Conservation (phyloP, 495 filamentous ascomycete species). For the Poronia punctata region DNA sequence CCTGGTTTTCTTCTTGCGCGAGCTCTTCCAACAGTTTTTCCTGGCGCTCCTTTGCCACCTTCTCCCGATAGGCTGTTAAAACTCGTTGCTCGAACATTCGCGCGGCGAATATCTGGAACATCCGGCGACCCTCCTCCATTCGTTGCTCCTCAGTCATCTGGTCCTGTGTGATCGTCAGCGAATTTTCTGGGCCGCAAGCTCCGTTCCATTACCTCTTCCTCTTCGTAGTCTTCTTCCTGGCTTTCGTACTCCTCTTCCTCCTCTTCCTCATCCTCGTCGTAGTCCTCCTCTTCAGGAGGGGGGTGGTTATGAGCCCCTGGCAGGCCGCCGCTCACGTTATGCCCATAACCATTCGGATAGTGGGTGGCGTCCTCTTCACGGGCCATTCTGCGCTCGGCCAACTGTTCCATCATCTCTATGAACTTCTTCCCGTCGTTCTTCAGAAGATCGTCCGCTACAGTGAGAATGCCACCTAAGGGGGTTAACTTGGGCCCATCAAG, state of each 20-base stretch:
- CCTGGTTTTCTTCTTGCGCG: constrained; percentile 68
- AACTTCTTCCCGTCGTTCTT: constrained; percentile 99
- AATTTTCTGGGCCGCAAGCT: background rate
- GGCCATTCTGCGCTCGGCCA: constrained; percentile 94
- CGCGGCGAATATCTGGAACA: constrained; percentile 99
- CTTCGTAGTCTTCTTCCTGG: constrained; percentile 81
- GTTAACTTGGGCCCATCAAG: constrained; percentile 25
- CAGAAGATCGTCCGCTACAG: constrained; percentile 93
- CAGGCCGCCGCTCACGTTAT: constrained; percentile 35
- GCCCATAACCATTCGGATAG: constrained; percentile 54
- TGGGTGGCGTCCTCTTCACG: constrained; percentile 83
- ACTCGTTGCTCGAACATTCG: constrained; percentile 99
- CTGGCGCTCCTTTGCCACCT: constrained; percentile 87
- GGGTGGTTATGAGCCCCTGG: constrained; percentile 39
- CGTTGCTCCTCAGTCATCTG: constrained; percentile 96
- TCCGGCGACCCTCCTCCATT: constrained; percentile 95
- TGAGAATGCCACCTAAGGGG: constrained; percentile 84
- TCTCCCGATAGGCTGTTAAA: constrained; percentile 93
- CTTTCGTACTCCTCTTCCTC: constrained; percentile 86
- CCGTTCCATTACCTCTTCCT: constrained; percentile 65
- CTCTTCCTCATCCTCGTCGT: constrained; percentile 70
- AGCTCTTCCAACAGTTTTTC: constrained; percentile 87
- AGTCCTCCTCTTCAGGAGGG: constrained; percentile 63
- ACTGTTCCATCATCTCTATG: constrained; percentile 99
- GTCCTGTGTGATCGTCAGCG: constrained; percentile 54